phyloP scores from a whole-genome alignment of 192 early-diverging fungal species.

The Gryganskiella cystojenkinii region DNA sequence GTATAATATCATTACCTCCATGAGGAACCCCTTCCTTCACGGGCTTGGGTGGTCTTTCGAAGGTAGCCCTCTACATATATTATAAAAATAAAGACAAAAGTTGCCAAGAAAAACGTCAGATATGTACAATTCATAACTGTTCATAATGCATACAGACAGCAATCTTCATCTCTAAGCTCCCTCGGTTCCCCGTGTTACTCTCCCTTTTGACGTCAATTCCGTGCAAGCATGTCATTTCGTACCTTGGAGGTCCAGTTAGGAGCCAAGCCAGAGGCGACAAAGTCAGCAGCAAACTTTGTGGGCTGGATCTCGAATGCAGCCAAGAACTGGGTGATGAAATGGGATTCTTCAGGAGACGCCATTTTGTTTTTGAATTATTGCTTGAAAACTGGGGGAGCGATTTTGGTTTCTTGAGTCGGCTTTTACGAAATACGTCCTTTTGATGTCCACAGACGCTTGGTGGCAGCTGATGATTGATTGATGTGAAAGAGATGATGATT shows the following conservation, averaged over 20 bases:
- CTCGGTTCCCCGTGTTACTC: neutral
- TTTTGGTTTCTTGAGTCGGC: no score
- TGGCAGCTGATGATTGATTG: no score
- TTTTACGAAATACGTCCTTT: no score
- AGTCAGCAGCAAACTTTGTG: constrained; percentile 34
- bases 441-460: no score
- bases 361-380: neutral
- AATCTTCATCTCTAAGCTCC: neutral
- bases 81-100: neutral
- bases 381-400: no score
- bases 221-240: neutral
- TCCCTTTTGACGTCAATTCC: neutral
- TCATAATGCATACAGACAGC: no score
- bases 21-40: constrained; percentile 19
- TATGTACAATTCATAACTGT: neutral
- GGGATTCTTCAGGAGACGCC: constrained; percentile 46
- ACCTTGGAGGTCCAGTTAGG: constrained; percentile 54
- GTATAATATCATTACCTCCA: constrained; percentile 52
- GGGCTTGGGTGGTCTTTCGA: constrained; percentile 37
- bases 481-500: no score
- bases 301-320: constrained; percentile 25
- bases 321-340: constrained; percentile 50
- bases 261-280: constrained; percentile 27
- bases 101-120: neutral
- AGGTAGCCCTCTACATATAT: constrained; percentile 30